Conservation (phyloP, 2,329 filamentous ascomycete species). For the Colletotrichum noveboracense region DNA sequence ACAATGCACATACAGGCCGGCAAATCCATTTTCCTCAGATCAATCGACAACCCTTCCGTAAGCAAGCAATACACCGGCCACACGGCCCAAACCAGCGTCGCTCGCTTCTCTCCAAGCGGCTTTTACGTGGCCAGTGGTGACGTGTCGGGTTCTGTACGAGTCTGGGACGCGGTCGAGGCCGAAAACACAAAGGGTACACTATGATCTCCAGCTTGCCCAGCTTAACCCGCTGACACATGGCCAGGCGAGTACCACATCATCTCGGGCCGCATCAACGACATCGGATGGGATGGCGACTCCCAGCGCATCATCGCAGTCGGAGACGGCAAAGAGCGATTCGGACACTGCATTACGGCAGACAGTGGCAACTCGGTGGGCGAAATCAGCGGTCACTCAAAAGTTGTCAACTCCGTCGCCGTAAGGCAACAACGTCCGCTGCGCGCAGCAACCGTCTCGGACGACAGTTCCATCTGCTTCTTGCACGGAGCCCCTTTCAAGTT, state of each 20-base stretch:
- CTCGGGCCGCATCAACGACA: constrained; percentile 91
- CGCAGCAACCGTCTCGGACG: constrained; percentile 90
- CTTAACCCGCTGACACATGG: neutral
- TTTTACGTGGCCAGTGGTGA: constrained; percentile 96
- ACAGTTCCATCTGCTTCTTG: constrained; percentile 88
- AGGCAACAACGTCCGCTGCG: constrained; percentile 88
- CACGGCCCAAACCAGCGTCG: constrained; percentile 87
- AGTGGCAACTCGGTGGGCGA: constrained; percentile 96
- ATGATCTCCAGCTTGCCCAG: neutral
- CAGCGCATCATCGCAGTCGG: constrained; percentile 96
- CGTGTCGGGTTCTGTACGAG: constrained; percentile 79
- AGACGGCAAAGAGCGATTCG: constrained; percentile 91
- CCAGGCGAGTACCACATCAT: constrained; percentile 89
- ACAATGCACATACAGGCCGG: constrained; percentile 66
- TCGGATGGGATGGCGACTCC: constrained; percentile 97
- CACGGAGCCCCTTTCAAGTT: constrained; percentile 97
- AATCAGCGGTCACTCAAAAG: constrained; percentile 87
- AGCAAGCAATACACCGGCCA: constrained; percentile 93
- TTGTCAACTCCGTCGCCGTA: constrained; percentile 90
- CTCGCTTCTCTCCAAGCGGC: constrained; percentile 90
- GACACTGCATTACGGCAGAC: constrained; percentile 93
- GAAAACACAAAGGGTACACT: constrained; percentile 74
- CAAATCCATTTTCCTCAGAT: constrained; percentile 95
- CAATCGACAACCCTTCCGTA: constrained; percentile 85
- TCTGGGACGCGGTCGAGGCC: constrained; percentile 92